Percentiles rank a stretch among this genome's conserved stretches.
Conservation (phyloP, 768 basidiomycete species). For the Stropharia rugosoannulata region DNA sequence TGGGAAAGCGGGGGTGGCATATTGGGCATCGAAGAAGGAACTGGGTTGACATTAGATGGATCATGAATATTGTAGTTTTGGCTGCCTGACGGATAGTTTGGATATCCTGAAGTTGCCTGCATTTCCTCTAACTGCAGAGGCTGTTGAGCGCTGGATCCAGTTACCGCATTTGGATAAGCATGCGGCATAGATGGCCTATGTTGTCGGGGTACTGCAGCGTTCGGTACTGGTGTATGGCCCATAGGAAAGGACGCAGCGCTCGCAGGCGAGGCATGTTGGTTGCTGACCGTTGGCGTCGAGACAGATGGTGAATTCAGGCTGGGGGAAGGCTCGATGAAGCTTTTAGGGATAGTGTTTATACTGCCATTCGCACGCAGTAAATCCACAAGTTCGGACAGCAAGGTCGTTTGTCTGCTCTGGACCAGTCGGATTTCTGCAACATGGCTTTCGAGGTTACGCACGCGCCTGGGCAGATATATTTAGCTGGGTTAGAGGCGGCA, state of each 20-base stretch:
- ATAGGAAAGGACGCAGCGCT: conserved; percentile 29
- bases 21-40: conserved; percentile 72
- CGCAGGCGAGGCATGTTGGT: conserved; percentile 41
- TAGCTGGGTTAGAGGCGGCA: conserved; percentile 8
- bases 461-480: conserved; percentile 58
- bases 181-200: conserved; percentile 37
- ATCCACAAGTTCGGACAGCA: conserved; percentile 75
- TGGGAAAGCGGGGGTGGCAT: conserved; percentile 57
- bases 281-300: conserved; percentile 47
- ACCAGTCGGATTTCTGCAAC: conserved; percentile 80
- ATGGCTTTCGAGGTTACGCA: conserved; percentile 83
- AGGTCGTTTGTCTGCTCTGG: conserved; percentile 75
- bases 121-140: conserved; percentile 35
- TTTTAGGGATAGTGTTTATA: conserved; percentile 66
- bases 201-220: conserved; percentile 27
- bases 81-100: conserved; percentile 35
- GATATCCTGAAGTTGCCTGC: conserved; percentile 42
- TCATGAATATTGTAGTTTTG: conserved; percentile 34
- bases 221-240: conserved; percentile 24
- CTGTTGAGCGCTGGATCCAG: conserved; percentile 26
- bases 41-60: conserved; percentile 42
- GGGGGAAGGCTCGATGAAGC: conserved; percentile 64
- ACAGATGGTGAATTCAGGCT: conserved; percentile 59
- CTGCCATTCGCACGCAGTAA: conserved; percentile 63
- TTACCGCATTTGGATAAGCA: conserved; percentile 33